Evolutionary conservation across 768 basidiomycete species (phyloP).

Genomic region (Psilocybe cyanescens): DNA sequence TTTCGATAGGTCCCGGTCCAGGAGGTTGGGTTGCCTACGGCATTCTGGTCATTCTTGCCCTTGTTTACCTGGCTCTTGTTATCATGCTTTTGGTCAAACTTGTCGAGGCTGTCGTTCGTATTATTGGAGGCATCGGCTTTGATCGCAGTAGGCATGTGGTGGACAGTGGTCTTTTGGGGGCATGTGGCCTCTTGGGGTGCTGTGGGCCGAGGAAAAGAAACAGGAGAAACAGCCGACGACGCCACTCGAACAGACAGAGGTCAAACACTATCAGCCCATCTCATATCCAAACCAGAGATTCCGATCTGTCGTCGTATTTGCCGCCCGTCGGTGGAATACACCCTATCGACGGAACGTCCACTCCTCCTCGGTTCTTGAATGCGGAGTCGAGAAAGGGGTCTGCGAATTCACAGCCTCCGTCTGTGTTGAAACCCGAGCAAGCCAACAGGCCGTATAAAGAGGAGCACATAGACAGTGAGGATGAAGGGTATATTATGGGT

Average conservation of each 20-base stretch:
- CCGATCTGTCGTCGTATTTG: slow-evolving; percentile 55
- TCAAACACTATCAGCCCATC: slow-evolving; percentile 8
- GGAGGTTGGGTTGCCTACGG: slow-evolving; percentile 95
- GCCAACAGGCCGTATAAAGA: slow-evolving; percentile 76
- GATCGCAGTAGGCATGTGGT: slow-evolving; percentile 79
- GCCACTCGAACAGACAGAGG: slow-evolving; percentile 25
- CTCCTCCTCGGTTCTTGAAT: slow-evolving; percentile 38
- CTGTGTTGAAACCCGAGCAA: slow-evolving; percentile 80
- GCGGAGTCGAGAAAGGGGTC: slow-evolving; percentile 51
- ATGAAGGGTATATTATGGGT: slow-evolving; percentile 90
- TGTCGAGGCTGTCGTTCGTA: slow-evolving; percentile 79
- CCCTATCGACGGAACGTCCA: slow-evolving; percentile 29
- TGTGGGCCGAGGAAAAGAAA: slow-evolving; percentile 50
- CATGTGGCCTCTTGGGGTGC: slow-evolving; percentile 73
- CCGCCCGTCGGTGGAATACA: slow-evolving; percentile 42
- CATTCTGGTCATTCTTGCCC: slow-evolving; percentile 79
- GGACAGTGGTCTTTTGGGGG: slow-evolving; percentile 89
- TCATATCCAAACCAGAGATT: slow-evolving; percentile 31
- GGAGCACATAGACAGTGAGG: slow-evolving; percentile 62
- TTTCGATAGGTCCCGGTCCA: slow-evolving; percentile 79
- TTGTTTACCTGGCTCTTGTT: slow-evolving; percentile 84
- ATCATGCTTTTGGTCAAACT: slow-evolving; percentile 87
- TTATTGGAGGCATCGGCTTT: slow-evolving; percentile 79
- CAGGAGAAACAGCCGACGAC: slow-evolving; percentile 40
- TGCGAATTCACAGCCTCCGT: slow-evolving; percentile 61